Evolutionary conservation across 345 rosid species (phyloP).

Genomic region (Conringia planisiliqua): DNA sequence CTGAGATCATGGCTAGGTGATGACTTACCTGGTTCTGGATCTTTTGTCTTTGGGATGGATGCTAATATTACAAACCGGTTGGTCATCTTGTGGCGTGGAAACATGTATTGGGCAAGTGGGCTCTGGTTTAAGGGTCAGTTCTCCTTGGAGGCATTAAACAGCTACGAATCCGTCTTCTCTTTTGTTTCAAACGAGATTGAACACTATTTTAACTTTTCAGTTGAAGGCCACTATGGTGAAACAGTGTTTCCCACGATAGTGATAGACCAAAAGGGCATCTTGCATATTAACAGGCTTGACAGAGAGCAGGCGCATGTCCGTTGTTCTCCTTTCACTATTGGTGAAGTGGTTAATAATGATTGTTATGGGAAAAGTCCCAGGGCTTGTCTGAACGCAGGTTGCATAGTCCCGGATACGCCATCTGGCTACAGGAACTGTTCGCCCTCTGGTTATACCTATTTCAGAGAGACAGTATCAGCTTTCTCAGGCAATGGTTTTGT

Average conservation of each 20-base stretch:
- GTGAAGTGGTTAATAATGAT: neutral
- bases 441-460: neutral
- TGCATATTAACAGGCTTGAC: neutral
- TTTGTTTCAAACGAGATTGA: conserved; percentile 29
- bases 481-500: conserved; percentile 13
- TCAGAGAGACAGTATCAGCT: neutral
- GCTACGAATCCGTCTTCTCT: neutral
- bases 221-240: neutral
- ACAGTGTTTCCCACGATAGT: neutral
- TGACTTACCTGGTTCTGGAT: conserved; percentile 19
- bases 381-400: neutral
- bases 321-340: conserved; percentile 4
- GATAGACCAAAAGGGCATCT: conserved; percentile 7
- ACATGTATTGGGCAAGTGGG: neutral
- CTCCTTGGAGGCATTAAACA: neutral
- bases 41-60: conserved; percentile 31
- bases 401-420: neutral
- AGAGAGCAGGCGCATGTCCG: neutral
- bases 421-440: neutral
- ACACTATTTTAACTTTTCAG: conserved; percentile 23
- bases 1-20: conserved; percentile 8
- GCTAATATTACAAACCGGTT: conserved; percentile 20
- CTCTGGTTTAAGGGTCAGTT: neutral
- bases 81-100: neutral
- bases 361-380: neutral